phyloP scores from a whole-genome alignment of 768 basidiomycete species.

The Tulasnella sp. region DNA sequence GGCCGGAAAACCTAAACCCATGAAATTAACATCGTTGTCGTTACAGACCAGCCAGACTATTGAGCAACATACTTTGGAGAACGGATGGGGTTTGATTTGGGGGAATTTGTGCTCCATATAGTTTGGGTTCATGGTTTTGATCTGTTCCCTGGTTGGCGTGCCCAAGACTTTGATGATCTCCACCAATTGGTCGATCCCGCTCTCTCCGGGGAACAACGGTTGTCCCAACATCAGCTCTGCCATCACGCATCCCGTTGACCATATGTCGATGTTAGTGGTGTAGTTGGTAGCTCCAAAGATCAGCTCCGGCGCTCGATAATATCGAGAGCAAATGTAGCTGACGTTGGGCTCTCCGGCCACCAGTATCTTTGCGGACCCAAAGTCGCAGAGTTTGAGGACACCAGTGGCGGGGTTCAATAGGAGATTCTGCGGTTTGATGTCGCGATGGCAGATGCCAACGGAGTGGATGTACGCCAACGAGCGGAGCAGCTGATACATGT shows the following conservation, averaged over 20 bases:
- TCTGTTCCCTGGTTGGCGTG: constrained; percentile 95
- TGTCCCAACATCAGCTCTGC: constrained; percentile 99
- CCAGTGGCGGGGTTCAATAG: constrained; percentile 95
- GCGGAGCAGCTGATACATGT: constrained; percentile 98
- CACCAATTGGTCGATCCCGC: constrained; percentile 96
- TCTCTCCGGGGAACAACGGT: constrained; percentile 97
- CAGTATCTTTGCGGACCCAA: constrained; percentile 97
- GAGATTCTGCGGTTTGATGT: constrained; percentile 99
- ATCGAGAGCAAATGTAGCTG: constrained; percentile 98
- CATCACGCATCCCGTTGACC: constrained; percentile 99
- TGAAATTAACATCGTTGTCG: too few species aligned
- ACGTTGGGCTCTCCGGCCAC: constrained; percentile 98
- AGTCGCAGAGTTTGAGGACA: constrained; percentile 95
- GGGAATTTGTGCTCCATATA: constrained; percentile 99
- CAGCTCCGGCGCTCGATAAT: constrained; percentile 97
- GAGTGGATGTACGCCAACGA: constrained; percentile 99
- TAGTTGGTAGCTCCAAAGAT: constrained; percentile 99
- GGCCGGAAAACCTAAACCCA: constrained; percentile 94
- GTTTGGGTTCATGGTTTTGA: constrained; percentile 99
- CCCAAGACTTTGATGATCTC: constrained; percentile 99
- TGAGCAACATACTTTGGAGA: constrained; percentile 61
- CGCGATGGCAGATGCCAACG: constrained; percentile 97
- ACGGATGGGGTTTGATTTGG: constrained; percentile 98
- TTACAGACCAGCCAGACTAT: background rate
- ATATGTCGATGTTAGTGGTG: constrained; percentile 98